Base-by-base conservation (phyloP, 805 yeast species). In the Myxozyma lipomycoides region DNA sequence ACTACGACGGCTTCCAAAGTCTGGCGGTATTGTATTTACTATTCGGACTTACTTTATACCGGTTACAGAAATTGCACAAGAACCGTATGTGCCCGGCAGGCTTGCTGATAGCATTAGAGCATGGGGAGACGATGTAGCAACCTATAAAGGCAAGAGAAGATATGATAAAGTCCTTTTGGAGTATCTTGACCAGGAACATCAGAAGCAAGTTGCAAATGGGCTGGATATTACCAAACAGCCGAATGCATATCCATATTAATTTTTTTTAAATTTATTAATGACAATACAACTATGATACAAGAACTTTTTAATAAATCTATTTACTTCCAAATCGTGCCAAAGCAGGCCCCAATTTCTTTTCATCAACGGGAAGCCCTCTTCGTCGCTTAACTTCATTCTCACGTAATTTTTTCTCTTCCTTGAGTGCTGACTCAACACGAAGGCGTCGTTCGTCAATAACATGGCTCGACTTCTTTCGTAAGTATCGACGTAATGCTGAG, bases 381-480 rank as follows among this genome's bases (percentile, higher is more conserved):
- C 32, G 69, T 69, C 43, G 69, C 67, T 61, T 74, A 71, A 30
- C 66, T 64, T 52, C 71, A 73, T 68, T 78, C 75, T 65, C 76
- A 73, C 93, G 81, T 23, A 79, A 70, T 47, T 77, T 77, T 69
- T 88, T 86, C 69, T 91, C 97, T 60, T 75, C 76, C 64, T 78
- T 77, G 65, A 87, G 73, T 59, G 86, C 86, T 49, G 77, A 78
- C 65, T 90, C 90, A 10, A 86, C 74, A 58, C 95, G 80, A 65
- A 83, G 63, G 61, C 83, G 83, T 62, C 96, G 82, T 67, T 88
- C 87, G 66, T 88, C 95, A 55, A 90, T 79, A 40, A 89, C 90
- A 64, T 89, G 89, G 66, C 78, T 81, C 48, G 83, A 81, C 76
- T 84, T 85, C 77, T 86, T 90, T 67, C 95, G 81, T 69, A 86